Conservation (phyloP, 2,329 filamentous ascomycete species). For the Penicillium palitans region DNA sequence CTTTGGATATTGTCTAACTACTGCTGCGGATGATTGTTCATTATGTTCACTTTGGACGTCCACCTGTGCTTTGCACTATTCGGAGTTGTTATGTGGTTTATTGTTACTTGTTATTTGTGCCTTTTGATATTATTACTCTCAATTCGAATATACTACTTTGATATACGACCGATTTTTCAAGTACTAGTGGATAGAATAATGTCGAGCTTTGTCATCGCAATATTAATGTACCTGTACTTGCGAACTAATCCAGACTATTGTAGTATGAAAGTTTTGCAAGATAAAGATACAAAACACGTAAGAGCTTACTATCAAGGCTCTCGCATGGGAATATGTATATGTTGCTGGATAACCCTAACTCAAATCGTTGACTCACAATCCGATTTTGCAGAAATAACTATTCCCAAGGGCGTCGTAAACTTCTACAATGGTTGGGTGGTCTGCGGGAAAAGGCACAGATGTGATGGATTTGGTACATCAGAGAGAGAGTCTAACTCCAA, state of each 20-base stretch:
- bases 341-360: too few species aligned
- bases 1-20: background rate
- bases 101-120: background rate
- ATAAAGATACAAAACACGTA: too few species aligned
- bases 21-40: background rate
- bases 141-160: background rate
- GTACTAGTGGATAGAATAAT: background rate
- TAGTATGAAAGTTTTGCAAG: background rate
- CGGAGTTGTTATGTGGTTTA: background rate
- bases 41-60: background rate
- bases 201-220: rapidly evolving
- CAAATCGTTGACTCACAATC: too few species aligned
- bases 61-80: conserved; percentile 1
- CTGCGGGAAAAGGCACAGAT: too few species aligned
- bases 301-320: too few species aligned
- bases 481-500: too few species aligned
- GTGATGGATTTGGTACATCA: too few species aligned
- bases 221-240: too few species aligned
- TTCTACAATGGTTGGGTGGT: too few species aligned
- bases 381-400: too few species aligned
- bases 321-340: too few species aligned
- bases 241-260: background rate
- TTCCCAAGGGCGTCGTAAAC: too few species aligned
- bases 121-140: background rate
- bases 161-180: background rate